Evolutionary conservation across 805 yeast species (phyloP).

Genomic region (Candida sphagnicola): DNA sequence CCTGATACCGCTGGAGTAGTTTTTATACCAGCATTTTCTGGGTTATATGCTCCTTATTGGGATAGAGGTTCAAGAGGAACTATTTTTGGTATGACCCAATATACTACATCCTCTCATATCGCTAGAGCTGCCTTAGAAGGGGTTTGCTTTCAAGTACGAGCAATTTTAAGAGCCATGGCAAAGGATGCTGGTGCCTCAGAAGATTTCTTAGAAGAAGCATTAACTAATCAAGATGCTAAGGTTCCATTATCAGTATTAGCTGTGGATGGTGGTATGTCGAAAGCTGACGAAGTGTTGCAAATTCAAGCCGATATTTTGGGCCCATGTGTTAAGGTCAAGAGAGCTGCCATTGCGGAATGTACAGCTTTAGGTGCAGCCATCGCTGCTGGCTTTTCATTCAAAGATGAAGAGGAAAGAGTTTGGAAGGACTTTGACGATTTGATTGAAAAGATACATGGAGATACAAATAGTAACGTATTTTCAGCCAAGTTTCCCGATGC

Average conservation of each 20-base stretch:
- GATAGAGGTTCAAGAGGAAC: slow-evolving; percentile 89
- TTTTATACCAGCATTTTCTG: slow-evolving; percentile 92
- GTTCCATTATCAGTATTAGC: slow-evolving; percentile 53
- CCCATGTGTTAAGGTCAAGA: slow-evolving; percentile 72
- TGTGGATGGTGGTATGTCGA: slow-evolving; percentile 95
- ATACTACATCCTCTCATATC: slow-evolving; percentile 85
- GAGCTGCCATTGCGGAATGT: slow-evolving; percentile 83
- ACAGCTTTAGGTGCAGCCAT: slow-evolving; percentile 96
- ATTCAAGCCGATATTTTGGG: slow-evolving; percentile 92
- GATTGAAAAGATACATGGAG: slow-evolving; percentile 33
- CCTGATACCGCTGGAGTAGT: slow-evolving; percentile 85
- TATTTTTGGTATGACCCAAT: slow-evolving; percentile 88
- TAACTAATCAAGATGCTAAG: slow-evolving; percentile 39
- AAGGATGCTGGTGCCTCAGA: slow-evolving; percentile 68
- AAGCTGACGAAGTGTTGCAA: slow-evolving; percentile 87
- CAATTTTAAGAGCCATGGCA: slow-evolving; percentile 86
- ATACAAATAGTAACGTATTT: slow-evolving; percentile 25
- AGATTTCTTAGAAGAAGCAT: slow-evolving; percentile 54
- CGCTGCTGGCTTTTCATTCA: slow-evolving; percentile 77
- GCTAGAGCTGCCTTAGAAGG: slow-evolving; percentile 96
- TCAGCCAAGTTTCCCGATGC: slow-evolving; percentile 47
- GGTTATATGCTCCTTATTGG: slow-evolving; percentile 96
- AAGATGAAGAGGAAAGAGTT: slow-evolving; percentile 47
- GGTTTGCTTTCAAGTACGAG: slow-evolving; percentile 89
- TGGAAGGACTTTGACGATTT: slow-evolving; percentile 80